phyloP scores from a whole-genome alignment of 2,329 filamentous ascomycete genomes.

The Xylariaceae sp. region DNA sequence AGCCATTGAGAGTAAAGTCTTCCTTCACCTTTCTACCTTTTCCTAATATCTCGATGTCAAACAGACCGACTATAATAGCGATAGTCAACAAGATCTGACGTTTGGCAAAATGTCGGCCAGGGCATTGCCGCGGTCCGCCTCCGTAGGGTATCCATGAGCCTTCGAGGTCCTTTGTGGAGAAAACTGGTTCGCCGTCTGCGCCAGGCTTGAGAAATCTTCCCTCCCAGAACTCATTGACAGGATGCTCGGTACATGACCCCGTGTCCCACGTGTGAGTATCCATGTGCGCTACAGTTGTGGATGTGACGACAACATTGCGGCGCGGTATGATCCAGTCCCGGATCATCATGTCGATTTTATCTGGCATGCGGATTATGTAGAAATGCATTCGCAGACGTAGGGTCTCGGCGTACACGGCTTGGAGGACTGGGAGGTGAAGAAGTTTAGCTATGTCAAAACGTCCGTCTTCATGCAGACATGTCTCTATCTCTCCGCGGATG shows the following conservation, averaged over 20 bases:
- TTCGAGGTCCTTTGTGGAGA: constrained; percentile 28
- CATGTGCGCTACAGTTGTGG: constrained; percentile 31
- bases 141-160: constrained; percentile 32
- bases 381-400: constrained; percentile 31
- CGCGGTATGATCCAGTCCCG: constrained; percentile 24
- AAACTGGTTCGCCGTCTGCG: constrained; percentile 10
- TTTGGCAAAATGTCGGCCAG: constrained; percentile 31
- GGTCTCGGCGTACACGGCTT: constrained; percentile 30
- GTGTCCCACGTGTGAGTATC: constrained; percentile 24
- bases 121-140: constrained; percentile 28
- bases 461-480: constrained; percentile 10
- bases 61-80: constrained; percentile 18
- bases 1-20: constrained; percentile 27
- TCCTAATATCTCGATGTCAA: constrained; percentile 26
- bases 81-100: constrained; percentile 29
- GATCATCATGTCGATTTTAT: constrained; percentile 22
- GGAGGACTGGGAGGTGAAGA: constrained; percentile 24
- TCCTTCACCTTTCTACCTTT: constrained; percentile 20
- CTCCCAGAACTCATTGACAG: constrained; percentile 27
- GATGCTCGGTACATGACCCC: constrained; percentile 21
- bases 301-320: constrained; percentile 22
- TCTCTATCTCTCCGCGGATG: constrained; percentile 14
- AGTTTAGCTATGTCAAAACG: constrained; percentile 23
- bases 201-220: constrained; percentile 25
- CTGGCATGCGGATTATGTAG: constrained; percentile 29